phyloP scores from a whole-genome alignment of 2,329 filamentous ascomycete genomes.

The Cryphonectria nitschkei region DNA sequence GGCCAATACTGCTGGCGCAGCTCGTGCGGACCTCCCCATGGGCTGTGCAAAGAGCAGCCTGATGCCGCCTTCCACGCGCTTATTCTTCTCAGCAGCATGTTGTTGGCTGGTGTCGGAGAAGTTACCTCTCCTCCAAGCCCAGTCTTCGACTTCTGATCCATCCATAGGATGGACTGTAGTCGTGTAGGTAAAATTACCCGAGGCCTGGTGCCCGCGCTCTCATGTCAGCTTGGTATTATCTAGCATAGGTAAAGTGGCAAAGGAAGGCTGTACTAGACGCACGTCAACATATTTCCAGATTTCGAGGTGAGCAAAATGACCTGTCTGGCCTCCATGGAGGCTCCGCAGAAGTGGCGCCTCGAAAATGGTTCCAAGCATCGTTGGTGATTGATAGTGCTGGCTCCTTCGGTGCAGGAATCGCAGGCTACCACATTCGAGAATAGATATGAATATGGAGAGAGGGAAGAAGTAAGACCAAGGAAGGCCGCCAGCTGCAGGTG shows the following conservation, averaged over 20 bases:
- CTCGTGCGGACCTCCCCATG: background rate
- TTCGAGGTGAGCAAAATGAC: conserved; percentile 1
- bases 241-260: background rate
- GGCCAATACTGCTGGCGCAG: background rate
- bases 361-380: background rate
- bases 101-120: background rate
- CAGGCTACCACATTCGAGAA: background rate
- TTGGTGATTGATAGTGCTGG: background rate
- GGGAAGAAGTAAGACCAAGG: background rate
- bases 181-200: background rate
- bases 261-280: background rate
- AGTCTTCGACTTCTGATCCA: conserved; percentile 3
- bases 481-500: background rate
- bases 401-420: background rate
- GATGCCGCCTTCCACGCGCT: background rate
- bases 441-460: background rate
- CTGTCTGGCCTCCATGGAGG: background rate
- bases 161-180: background rate
- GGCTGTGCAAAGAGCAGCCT: conserved; percentile 1
- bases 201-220: background rate
- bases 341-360: background rate
- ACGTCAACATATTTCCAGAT: conserved; percentile 2
- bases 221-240: background rate
- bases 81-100: background rate
- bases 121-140: background rate